Evolutionary conservation across 768 basidiomycete genomes (phyloP), one percentile per base, ranked within the genome.

Genomic region (Suillus paluster): DNA sequence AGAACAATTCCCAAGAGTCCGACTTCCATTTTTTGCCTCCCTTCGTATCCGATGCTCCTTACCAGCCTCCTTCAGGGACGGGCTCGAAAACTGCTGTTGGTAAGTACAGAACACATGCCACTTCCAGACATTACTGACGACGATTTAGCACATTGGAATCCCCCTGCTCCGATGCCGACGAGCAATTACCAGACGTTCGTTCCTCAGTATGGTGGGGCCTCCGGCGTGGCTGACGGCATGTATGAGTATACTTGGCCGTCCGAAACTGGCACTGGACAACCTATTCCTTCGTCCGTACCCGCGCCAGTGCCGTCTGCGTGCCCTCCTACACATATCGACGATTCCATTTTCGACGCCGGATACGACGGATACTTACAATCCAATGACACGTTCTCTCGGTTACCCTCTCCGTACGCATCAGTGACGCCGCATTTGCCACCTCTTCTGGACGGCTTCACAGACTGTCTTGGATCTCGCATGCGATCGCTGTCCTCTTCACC

Each of bases 401-500:
- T 55, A 23, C 38, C 54, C 17, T 23, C 54, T 39, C 14, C 54
- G 39, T 55, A 55, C 38, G 15, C 17, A 39, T 55, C 38, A 11
- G 38, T 5, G 6, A 25, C 54, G 2, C 39, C 54, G 23, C 19
- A 36, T 19, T 55, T 39, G 19, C 38, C 38, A 25, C 36, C 38
- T 38, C 10, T 39, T 25, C 54, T 55, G 10, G 54, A 55, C 9
- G 54, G 25, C 17, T 55, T 41, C 17, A 25, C 25, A 11, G 54
- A 55, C 21, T 10, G 36, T 38, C 36, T 54, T 17, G 53, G 53
- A 36, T 39, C 54, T 25, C 54, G 38, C 25, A 39, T 55, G 11
- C 66, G 63, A 33, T 72, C 70, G 12, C 59, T 60, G 14, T 68
- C 62, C 36, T 68, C 70, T 50, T 69, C 71, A 7, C 70, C 71